Evolutionary conservation across 441 rosid genomes (phyloP), one percentile per base, ranked within the genome.

Genomic region (Gossypium schwendimanii): DNA sequence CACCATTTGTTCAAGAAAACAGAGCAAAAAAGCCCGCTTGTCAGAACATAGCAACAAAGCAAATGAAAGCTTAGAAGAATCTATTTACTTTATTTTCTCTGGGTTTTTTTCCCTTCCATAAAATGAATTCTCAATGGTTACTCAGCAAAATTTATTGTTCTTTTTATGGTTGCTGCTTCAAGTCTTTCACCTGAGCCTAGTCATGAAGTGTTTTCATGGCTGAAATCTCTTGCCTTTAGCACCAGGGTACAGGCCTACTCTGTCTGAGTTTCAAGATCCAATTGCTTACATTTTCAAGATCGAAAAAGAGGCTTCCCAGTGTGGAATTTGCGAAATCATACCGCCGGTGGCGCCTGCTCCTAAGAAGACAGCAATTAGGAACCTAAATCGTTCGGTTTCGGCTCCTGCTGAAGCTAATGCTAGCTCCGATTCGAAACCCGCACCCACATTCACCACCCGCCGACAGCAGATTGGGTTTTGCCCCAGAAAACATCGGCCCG

Each of bases 401-500:
- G 80, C 89, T 39, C 87, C 94, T 15, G 82, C 86, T 3, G 79
- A 82, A 10, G 79, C 73, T 49, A 73, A 73, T 31, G 85, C 44
- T 53, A 61, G 61, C 36, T 76, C 77, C 3, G 71, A 58, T 31
- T 80, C 81, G 4, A 88, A 84, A 59, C 82, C 87, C 12, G 75
- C 78, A 12, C 96, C 98, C 66, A 91, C 97, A 87, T 95, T 92
- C 86, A 88, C 97, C 55, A 92, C 99, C 24, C 90, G 98, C 2
- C 98, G 89, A 81, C 99, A 95, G 84, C 98, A 95, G 95, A 91
- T 95, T 88, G 99, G 97, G 18, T 95, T 95, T 81, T 92, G 96
- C 83, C 96, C 98, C 6, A 75, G 98, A 59, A 93, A 85, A 77
- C 91, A 91, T 24, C 83, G 97, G 6, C 99, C 97, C 0, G 94